Percentiles rank a stretch among this genome's conserved stretches.
These are phyloP conservation scores for Garcia nutans DNA, from an alignment of 345 rosid genomes.

Conservation along the genomic window DNA sequence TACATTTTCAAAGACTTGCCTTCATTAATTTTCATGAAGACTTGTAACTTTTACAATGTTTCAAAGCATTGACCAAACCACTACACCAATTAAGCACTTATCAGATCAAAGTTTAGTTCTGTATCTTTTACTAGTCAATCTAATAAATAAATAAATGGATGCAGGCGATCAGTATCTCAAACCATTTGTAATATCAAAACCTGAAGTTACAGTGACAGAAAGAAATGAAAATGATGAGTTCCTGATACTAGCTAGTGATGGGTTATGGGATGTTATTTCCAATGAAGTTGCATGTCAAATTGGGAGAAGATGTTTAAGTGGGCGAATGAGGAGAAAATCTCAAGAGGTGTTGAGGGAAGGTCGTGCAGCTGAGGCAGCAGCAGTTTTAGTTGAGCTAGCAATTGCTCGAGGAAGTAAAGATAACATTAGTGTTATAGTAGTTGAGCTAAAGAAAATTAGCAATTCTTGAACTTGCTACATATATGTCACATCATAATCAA, in stretches of 20 bases:
- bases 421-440: conserved; percentile 42
- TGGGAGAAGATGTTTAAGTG: conserved; percentile 51
- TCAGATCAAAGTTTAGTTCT: too few species aligned
- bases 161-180: conserved; percentile 62
- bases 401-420: conserved; percentile 43
- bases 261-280: conserved; percentile 73
- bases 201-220: conserved; percentile 45
- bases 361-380: conserved; percentile 34
- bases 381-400: conserved; percentile 33
- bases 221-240: conserved; percentile 53
- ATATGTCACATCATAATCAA: too few species aligned
- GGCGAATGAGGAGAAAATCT: conserved; percentile 33
- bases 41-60: too few species aligned
- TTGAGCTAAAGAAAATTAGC: conserved; percentile 40
- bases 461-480: too few species aligned
- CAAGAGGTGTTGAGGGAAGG: conserved; percentile 15
- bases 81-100: too few species aligned
- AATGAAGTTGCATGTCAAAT: conserved; percentile 64
- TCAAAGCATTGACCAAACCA: too few species aligned
- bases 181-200: conserved; percentile 53
- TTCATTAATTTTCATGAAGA: too few species aligned
- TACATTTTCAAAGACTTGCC: too few species aligned
- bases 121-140: too few species aligned
- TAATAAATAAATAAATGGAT: background rate
- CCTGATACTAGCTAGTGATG: conserved; percentile 71